Evolutionary conservation across 148 eudicot genomes (phyloP).

Genomic region (Silene latifolia): DNA sequence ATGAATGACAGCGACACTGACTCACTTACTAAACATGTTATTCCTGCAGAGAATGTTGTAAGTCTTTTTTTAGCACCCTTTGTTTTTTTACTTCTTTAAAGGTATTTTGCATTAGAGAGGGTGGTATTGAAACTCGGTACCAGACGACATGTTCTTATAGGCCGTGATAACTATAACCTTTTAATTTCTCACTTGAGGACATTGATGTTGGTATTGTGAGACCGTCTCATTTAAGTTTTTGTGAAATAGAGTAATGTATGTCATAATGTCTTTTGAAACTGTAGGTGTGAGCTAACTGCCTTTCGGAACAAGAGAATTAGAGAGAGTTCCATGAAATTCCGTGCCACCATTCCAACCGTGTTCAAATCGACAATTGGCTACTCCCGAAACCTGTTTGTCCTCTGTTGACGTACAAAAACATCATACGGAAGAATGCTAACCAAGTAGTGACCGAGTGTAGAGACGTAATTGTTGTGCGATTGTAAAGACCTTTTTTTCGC

Average conservation of each 20-base stretch:
- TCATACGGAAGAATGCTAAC: neutral
- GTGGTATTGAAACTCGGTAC: too few relatives aligned
- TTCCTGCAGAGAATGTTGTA: neutral
- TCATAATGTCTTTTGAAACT: too few relatives aligned
- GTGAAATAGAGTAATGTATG: too few relatives aligned
- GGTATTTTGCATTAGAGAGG: too few relatives aligned
- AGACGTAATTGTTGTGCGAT: too few relatives aligned
- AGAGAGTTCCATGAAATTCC: neutral
- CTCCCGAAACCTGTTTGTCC: too few relatives aligned
- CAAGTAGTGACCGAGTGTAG: too few relatives aligned
- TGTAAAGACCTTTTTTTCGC: too few relatives aligned
- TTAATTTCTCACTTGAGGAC: too few relatives aligned
- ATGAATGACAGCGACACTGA: neutral
- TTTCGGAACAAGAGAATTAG: neutral
- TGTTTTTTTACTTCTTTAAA: too few relatives aligned
- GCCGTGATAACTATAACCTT: too few relatives aligned
- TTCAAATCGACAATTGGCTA: neutral
- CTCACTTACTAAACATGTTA: neutral
- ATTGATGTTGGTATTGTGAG: neutral
- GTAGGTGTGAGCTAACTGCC: neutral
- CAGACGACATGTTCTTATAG: too few relatives aligned
- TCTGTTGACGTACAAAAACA: neutral
- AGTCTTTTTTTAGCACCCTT: neutral
- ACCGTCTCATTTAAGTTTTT: neutral
- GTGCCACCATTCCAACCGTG: neutral